These are phyloP conservation scores for Neurospora sp. DNA, from an alignment of 495 filamentous ascomycete species.

Conservation along the genomic window DNA sequence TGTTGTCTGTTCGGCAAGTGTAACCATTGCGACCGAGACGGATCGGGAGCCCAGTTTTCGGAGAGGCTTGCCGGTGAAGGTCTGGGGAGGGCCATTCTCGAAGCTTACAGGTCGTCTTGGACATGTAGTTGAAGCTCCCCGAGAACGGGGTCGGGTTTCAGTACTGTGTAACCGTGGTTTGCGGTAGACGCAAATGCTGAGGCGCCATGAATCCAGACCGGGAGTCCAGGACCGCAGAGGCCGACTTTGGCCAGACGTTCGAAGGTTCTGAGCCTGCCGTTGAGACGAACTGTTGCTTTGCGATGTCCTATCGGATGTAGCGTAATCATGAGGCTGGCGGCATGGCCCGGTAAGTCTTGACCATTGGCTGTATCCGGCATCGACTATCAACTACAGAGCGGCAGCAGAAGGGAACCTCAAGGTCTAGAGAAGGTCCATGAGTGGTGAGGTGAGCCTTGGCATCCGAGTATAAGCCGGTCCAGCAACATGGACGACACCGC, in stretches of 20 bases:
- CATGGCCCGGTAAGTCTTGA: slow-evolving; percentile 17
- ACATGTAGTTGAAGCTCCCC: not conserved
- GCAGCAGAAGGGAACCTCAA: not conserved
- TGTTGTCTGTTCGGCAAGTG: not conserved
- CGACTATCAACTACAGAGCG: slow-evolving; percentile 4
- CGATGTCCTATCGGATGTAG: slow-evolving; percentile 20
- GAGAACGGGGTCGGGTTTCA: not conserved
- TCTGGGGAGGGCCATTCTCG: not conserved
- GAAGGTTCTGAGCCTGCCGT: not conserved
- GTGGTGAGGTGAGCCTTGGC: not conserved
- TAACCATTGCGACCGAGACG: not conserved
- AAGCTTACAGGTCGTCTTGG: not conserved
- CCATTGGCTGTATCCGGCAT: slow-evolving; percentile 10
- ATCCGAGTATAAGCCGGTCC: not conserved
- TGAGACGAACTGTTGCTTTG: not conserved
- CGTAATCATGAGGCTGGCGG: slow-evolving; percentile 25
- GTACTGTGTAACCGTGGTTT: not conserved
- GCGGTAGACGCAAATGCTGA: not conserved
- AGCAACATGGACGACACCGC: not conserved
- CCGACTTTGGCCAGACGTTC: not conserved
- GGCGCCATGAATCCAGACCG: not conserved
- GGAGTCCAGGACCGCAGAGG: not conserved
- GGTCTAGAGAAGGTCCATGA: not conserved
- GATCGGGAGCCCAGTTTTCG: not conserved
- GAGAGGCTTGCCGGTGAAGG: not conserved